Evolutionary conservation across 2,329 filamentous ascomycete species (phyloP).

Genomic region (Cladosporium austrohemisphaericum): DNA sequence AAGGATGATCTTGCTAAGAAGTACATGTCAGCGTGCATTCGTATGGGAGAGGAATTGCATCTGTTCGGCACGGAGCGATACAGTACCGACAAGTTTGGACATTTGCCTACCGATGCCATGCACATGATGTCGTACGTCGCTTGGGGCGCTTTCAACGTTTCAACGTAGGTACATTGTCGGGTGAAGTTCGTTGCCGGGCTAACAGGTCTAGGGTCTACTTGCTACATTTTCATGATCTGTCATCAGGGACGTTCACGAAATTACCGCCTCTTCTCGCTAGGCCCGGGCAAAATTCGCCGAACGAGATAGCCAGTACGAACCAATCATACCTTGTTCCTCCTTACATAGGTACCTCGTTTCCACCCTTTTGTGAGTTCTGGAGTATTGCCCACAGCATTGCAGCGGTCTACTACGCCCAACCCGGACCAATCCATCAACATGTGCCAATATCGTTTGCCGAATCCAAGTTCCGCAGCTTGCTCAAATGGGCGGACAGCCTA

Average conservation of each 20-base stretch:
- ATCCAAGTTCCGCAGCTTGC: not conserved
- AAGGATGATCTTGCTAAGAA: not conserved
- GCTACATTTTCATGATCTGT: conserved; percentile 2
- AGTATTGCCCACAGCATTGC: conserved; percentile 1
- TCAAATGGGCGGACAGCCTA: not conserved
- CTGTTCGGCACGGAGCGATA: not conserved
- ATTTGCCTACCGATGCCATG: not conserved
- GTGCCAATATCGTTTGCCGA: conserved; percentile 5
- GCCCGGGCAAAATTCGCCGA: not conserved
- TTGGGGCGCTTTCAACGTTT: conserved; percentile 3
- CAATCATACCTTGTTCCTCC: not conserved
- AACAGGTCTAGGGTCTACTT: not conserved
- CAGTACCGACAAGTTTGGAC: not conserved
- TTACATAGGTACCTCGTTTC: not conserved
- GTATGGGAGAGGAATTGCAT: not conserved
- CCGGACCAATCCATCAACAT: not conserved
- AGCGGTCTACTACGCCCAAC: not conserved
- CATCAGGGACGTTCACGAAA: not conserved
- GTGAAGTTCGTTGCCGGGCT: not conserved
- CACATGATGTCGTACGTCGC: not conserved
- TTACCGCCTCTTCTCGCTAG: not conserved
- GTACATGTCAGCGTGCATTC: not conserved
- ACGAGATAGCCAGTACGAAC: not conserved
- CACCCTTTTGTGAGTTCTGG: conserved; percentile 8
- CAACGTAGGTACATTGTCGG: not conserved